phyloP scores from a whole-genome alignment of 164 flowering plant species.

The Pachysandra terminalis region DNA sequence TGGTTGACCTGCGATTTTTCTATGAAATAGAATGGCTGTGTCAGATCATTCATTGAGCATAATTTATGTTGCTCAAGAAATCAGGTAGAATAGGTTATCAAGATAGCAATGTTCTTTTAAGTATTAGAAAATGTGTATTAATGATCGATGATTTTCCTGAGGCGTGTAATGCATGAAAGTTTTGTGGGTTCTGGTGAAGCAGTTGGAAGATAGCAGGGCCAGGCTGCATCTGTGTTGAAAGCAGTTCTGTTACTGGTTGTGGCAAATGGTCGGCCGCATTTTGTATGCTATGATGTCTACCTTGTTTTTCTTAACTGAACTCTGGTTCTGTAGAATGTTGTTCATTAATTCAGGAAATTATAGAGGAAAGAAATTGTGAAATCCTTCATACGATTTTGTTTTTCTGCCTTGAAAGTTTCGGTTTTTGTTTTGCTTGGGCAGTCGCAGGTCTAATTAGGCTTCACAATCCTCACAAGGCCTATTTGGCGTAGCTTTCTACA shows the following conservation, averaged over 20 bases:
- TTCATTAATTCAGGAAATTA: too few relatives aligned
- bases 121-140: neutral
- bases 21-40: neutral
- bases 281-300: neutral
- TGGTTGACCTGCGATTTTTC: constrained; percentile 4
- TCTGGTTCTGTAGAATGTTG: too few relatives aligned
- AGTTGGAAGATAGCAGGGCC: neutral
- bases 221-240: neutral
- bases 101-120: neutral
- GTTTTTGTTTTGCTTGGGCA: too few relatives aligned
- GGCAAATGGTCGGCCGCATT: neutral
- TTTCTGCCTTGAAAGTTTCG: too few relatives aligned
- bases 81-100: neutral
- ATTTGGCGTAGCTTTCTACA: too few relatives aligned
- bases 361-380: too few relatives aligned
- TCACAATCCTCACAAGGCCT: too few relatives aligned
- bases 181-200: neutral
- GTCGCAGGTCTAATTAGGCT: too few relatives aligned
- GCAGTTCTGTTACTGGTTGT: neutral
- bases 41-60: neutral
- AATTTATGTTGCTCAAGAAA: neutral
- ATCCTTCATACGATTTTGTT: too few relatives aligned
- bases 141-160: neutral
- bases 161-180: neutral
- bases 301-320: too few relatives aligned